Base-by-base conservation (phyloP, 148 eudicot species). In the Linanthus parryae region DNA sequence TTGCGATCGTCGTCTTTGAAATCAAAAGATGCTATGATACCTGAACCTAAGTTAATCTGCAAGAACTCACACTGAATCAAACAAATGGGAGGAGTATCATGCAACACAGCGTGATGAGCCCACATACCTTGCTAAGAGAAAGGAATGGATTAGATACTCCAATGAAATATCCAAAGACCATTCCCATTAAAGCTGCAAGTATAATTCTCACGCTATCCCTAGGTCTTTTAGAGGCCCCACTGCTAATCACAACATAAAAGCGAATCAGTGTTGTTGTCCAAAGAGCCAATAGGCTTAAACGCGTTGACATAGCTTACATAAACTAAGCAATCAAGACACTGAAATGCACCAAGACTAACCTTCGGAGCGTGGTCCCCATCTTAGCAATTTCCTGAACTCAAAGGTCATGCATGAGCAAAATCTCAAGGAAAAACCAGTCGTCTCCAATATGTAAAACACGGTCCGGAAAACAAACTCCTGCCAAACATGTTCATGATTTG, bases 111-210 rank as follows among this genome's bases (percentile, higher is more conserved):
- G 15, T 49, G 13, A 12, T 21, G 41, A 44, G 43, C 27, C 50
- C 25, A 44, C 59, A 54, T 68, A 82, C 89, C 89, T 64, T 73
- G 26, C 70, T 44, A 44, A 82, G 62, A 49, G 82, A 73, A 73
- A 79, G 73, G 19, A 66, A 75, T 5, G 89, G 84, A 65, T 75
- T 78, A 35, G 85, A 79, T 43, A 73, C 58, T 49, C 89, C 89
- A 47, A 79, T 58, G 48, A 75, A 78, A 61, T 79, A 82, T 27
- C 89, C 89, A 62, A 82, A 73, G 53, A 79, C 77, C 62, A 82
- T 72, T 54, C 84, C 89, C 68, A 76, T 70, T 19, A 79, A 43
- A 43, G 84, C 64, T 16, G 79, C 73, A 54, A 82, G 55, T 45
- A 82, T 22, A 50, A 82, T 74, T 34, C 79, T 69, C 19, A 58